Evolutionary conservation across 495 filamentous ascomycete genomes (phyloP).

Genomic region (Aspergillus coremiiformis): DNA sequence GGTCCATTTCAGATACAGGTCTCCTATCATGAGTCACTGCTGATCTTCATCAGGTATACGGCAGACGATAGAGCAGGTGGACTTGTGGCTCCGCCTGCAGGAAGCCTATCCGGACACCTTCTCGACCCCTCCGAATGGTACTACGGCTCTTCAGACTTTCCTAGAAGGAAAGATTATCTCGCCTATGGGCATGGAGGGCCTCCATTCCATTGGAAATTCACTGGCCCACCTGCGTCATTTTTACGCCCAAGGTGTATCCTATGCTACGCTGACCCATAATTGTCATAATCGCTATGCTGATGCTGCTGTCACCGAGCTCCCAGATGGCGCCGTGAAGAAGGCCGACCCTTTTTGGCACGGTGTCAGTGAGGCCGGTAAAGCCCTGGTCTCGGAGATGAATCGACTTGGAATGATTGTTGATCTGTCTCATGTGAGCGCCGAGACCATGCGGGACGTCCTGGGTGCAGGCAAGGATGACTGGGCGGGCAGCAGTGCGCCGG

Average conservation of each 20-base stretch:
- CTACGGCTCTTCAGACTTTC: conserved; percentile 54
- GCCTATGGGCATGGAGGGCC: conserved; percentile 79
- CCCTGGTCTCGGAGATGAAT: conserved; percentile 54
- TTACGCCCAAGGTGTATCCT: conserved; percentile 75
- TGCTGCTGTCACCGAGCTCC: conserved; percentile 55
- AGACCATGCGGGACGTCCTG: conserved; percentile 51
- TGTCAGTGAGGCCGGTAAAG: conserved; percentile 59
- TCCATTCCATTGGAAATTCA: conserved; percentile 92
- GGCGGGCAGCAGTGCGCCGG: conserved; percentile 39
- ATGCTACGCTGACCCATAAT: conserved; percentile 86
- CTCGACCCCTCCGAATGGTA: conserved; percentile 47
- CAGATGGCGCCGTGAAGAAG: conserved; percentile 36
- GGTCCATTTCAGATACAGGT: background rate
- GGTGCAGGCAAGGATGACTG: conserved; percentile 38
- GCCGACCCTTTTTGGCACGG: conserved; percentile 50
- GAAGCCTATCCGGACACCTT: conserved; percentile 63
- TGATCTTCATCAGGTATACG: conserved; percentile 47
- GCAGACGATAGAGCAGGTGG: conserved; percentile 74
- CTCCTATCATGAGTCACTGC: background rate
- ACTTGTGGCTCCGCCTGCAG: conserved; percentile 66
- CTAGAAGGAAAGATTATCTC: conserved; percentile 53
- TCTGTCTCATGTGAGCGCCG: conserved; percentile 46
- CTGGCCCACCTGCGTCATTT: conserved; percentile 67
- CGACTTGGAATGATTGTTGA: conserved; percentile 47
- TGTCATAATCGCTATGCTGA: conserved; percentile 91